Evolutionary conservation across 1,284 basidiomycete genomes (phyloP).

Genomic region (Omphalotus olearius): DNA sequence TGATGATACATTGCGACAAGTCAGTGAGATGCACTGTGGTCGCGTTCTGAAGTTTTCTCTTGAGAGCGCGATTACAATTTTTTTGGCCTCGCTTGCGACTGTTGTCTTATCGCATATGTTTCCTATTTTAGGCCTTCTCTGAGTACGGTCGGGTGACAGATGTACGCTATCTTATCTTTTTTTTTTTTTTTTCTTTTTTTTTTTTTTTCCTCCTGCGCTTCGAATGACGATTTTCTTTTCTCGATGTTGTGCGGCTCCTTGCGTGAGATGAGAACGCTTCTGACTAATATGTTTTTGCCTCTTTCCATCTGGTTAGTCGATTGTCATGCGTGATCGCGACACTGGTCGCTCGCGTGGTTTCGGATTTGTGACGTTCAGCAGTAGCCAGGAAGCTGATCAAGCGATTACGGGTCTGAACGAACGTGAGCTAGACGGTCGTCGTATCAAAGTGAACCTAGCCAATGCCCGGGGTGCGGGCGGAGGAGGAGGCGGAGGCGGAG

Average conservation of each 20-base stretch:
- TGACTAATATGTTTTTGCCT: slow-evolving; percentile 28
- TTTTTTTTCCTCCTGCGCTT: background rate
- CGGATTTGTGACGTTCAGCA: slow-evolving; percentile 86
- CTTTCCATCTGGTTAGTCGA: slow-evolving; percentile 50
- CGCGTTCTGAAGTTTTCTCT: slow-evolving; percentile 17
- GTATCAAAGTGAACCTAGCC: slow-evolving; percentile 92
- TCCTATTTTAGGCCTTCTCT: slow-evolving; percentile 65
- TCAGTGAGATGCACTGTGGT: slow-evolving; percentile 56
- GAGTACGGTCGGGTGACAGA: slow-evolving; percentile 67
- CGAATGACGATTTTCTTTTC: background rate
- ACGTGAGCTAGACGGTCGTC: slow-evolving; percentile 89
- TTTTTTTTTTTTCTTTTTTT: slow-evolving; percentile 20
- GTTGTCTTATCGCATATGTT: slow-evolving; percentile 33
- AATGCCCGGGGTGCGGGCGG: slow-evolving; percentile 72
- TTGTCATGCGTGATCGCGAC: slow-evolving; percentile 98
- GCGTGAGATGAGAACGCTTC: slow-evolving; percentile 19
- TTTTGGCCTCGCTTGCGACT: slow-evolving; percentile 22
- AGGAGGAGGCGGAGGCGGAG: slow-evolving; percentile 41
- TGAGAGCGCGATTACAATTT: slow-evolving; percentile 18
- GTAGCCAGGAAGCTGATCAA: slow-evolving; percentile 63
- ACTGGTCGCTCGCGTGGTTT: slow-evolving; percentile 96
- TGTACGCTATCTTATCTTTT: slow-evolving; percentile 58
- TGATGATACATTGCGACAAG: slow-evolving; percentile 82
- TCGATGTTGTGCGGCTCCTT: slow-evolving; percentile 12
- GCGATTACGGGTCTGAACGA: slow-evolving; percentile 86